Conservation (phyloP, 805 yeast genomes). For the Metschnikowia henanensis region DNA sequence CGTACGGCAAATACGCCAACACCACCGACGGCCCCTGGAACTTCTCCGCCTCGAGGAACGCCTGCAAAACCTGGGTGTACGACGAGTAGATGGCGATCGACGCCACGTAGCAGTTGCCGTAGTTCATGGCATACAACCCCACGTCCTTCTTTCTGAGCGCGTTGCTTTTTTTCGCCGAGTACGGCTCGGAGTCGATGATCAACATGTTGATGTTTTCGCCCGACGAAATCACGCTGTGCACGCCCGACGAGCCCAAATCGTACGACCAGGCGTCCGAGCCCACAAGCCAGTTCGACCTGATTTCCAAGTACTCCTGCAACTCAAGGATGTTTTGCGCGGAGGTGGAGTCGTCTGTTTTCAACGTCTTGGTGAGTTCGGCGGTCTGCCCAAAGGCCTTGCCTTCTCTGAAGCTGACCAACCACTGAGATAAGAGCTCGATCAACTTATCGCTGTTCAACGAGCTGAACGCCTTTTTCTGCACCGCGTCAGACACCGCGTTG, state of each 20-base stretch:
- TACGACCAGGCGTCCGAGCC: conserved; percentile 97
- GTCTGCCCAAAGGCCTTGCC: conserved; percentile 30
- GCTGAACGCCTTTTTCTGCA: conserved; percentile 44
- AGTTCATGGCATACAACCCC: conserved; percentile 93
- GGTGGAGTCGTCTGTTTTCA: conserved; percentile 41
- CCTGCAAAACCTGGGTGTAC: conserved; percentile 88
- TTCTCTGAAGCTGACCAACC: conserved; percentile 59
- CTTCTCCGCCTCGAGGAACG: conserved; percentile 85
- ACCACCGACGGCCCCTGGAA: conserved; percentile 91
- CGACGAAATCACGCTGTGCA: conserved; percentile 78
- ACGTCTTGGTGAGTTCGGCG: conserved; percentile 35
- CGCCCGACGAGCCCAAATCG: conserved; percentile 89
- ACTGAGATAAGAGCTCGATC: conserved; percentile 59
- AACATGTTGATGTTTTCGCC: conserved; percentile 80
- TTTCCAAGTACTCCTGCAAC: conserved; percentile 44
- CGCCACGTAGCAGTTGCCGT: conserved; percentile 86
- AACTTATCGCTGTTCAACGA: conserved; percentile 47
- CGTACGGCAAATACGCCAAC: conserved; percentile 84
- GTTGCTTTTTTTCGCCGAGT: conserved; percentile 38
- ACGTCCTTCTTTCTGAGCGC: conserved; percentile 80
- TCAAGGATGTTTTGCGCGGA: conserved; percentile 47
- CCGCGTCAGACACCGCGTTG: conserved; percentile 44
- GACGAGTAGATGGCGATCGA: conserved; percentile 93
- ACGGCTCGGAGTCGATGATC: conserved; percentile 84
- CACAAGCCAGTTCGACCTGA: conserved; percentile 72